A percentile compares a stretch with the other conserved stretches of the same genome.
Evolutionary conservation across 2,329 filamentous ascomycete genomes (phyloP).

Genomic region (Curvularia sp.): DNA sequence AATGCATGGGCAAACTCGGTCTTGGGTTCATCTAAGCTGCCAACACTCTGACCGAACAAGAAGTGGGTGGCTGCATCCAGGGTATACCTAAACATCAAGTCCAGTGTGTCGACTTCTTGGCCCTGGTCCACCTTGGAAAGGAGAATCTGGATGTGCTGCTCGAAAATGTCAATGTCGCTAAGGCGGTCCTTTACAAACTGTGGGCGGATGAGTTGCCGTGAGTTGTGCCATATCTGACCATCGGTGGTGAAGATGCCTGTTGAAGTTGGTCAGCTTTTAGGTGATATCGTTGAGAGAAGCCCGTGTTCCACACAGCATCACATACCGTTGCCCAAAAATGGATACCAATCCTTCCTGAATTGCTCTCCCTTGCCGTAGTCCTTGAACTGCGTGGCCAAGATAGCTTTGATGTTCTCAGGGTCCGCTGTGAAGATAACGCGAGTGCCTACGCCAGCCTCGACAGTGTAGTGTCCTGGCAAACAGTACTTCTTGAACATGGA

Average conservation of each 20-base stretch:
- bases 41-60: slow-evolving; percentile 77
- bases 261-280: slow-evolving; percentile 6
- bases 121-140: slow-evolving; percentile 65
- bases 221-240: slow-evolving; percentile 77
- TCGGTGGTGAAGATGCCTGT: slow-evolving; percentile 73
- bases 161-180: slow-evolving; percentile 81
- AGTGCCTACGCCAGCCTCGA: slow-evolving; percentile 64
- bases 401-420: slow-evolving; percentile 88
- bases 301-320: not conserved
- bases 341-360: slow-evolving; percentile 77
- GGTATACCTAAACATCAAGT: slow-evolving; percentile 78
- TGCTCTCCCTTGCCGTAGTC: slow-evolving; percentile 82
- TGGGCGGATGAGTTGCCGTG: slow-evolving; percentile 80
- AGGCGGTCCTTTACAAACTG: slow-evolving; percentile 88
- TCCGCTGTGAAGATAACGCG: slow-evolving; percentile 80
- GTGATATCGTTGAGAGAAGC: not conserved
- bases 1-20: slow-evolving; percentile 82
- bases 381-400: slow-evolving; percentile 84
- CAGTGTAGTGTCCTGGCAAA: slow-evolving; percentile 60
- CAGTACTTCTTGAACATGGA: slow-evolving; percentile 55
- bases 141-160: slow-evolving; percentile 77
- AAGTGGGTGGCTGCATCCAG: slow-evolving; percentile 89
- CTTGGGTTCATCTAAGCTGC: slow-evolving; percentile 62
- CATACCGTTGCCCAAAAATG: slow-evolving; percentile 78
- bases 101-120: slow-evolving; percentile 71